phyloP scores from a whole-genome alignment of 1,284 basidiomycete genomes.

The Cutaneotrichosporon dermatis region DNA sequence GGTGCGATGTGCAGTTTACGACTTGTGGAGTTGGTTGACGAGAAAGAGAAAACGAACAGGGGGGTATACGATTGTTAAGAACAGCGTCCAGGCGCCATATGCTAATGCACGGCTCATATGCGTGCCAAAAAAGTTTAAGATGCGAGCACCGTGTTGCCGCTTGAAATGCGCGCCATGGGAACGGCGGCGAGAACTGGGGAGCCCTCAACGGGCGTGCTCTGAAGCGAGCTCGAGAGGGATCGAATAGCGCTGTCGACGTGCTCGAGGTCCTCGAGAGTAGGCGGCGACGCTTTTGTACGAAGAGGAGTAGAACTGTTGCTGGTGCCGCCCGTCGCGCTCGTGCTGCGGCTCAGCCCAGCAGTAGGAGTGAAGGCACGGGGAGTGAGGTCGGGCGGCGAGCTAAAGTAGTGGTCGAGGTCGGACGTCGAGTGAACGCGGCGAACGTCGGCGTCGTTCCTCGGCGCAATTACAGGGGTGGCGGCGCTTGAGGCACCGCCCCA shows the following conservation, averaged over 20 bases:
- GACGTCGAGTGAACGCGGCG: constrained; percentile 30
- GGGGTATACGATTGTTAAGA: neutral
- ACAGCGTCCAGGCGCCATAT: constrained; percentile 2
- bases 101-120: constrained; percentile 5
- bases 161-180: constrained; percentile 7
- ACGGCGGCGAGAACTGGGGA: constrained; percentile 2
- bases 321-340: constrained; percentile 2
- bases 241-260: constrained; percentile 23
- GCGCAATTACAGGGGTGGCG: constrained; percentile 15
- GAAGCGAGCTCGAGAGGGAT: constrained; percentile 13
- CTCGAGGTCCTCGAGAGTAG: constrained; percentile 21
- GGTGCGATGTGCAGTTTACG: too few relatives aligned
- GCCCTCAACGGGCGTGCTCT: constrained; percentile 16
- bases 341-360: constrained; percentile 6
- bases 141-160: constrained; percentile 11
- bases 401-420: constrained; percentile 41
- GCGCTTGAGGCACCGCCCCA: constrained; percentile 12
- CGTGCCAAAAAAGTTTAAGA: neutral
- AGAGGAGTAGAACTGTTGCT: constrained; percentile 8
- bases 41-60: neutral
- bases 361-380: constrained; percentile 18
- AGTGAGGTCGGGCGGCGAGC: constrained; percentile 19
- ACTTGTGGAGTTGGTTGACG: neutral
- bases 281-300: constrained; percentile 6
- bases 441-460: constrained; percentile 12